Conservation (phyloP, 352 stramenopile genomes). For the Phytophthora megakarya region DNA sequence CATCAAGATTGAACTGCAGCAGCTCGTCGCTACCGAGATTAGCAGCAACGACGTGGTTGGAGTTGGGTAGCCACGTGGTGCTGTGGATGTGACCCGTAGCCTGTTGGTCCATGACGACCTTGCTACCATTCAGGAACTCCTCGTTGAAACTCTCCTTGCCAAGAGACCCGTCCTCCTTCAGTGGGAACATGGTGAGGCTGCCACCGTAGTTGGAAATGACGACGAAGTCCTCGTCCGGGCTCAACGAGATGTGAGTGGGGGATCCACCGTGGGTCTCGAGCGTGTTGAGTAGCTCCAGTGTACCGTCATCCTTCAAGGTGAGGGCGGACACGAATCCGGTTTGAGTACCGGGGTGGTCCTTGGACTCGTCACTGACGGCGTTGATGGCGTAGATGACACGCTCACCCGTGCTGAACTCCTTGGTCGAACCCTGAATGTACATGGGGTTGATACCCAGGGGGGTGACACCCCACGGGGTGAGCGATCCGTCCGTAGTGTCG, state of each 20-base stretch:
- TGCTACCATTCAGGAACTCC: conserved; percentile 45
- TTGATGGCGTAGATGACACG: conserved; percentile 63
- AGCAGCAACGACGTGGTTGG: conserved; percentile 46
- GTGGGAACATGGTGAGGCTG: conserved; percentile 60
- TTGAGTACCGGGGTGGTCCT: conserved; percentile 22
- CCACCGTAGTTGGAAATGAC: conserved; percentile 71
- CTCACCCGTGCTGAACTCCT: conserved; percentile 32
- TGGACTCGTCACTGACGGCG: conserved; percentile 46
- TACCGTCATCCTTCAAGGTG: conserved; percentile 36
- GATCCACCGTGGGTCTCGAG: conserved; percentile 51
- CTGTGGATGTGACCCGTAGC: conserved; percentile 66
- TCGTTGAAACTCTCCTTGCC: conserved; percentile 39
- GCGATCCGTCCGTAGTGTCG: conserved; percentile 43
- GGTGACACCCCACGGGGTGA: conserved; percentile 45
- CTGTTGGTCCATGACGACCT: conserved; percentile 44
- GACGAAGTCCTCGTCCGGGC: conserved; percentile 54
- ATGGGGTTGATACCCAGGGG: conserved; percentile 76
- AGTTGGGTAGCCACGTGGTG: conserved; percentile 59
- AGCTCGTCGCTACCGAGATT: conserved; percentile 73
- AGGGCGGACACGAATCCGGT: conserved; percentile 65
- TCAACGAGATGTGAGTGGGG: conserved; percentile 57
- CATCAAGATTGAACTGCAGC: conserved; percentile 52
- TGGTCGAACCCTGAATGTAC: conserved; percentile 51
- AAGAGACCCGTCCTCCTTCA: conserved; percentile 55
- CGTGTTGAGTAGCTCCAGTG: conserved; percentile 55